These are phyloP conservation scores for Myriosclerotinia duriaeana DNA, from an alignment of 2,329 filamentous ascomycete species.

Conservation along the genomic window DNA sequence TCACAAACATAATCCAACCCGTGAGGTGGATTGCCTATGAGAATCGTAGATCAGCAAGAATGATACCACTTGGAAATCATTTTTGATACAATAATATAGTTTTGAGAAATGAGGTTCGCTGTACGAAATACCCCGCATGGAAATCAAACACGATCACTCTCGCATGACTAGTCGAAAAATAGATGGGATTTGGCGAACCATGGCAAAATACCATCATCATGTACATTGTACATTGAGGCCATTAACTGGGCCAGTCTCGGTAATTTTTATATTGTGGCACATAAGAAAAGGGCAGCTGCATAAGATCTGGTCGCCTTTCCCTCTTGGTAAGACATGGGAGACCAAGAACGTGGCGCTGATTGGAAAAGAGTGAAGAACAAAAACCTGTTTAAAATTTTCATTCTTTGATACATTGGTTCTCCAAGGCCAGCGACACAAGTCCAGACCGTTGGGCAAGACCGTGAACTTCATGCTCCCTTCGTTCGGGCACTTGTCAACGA, in stretches of 20 bases:
- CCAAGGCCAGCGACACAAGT: constrained; percentile 12
- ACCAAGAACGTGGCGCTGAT: constrained; percentile 17
- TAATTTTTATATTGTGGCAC: constrained; percentile 13
- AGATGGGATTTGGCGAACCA: constrained; percentile 12
- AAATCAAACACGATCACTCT: constrained; percentile 5
- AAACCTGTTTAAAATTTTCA: neutral
- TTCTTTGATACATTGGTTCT: constrained; percentile 1
- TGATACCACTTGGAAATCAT: neutral
- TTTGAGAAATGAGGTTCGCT: constrained; percentile 15
- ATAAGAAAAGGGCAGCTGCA: constrained; percentile 22
- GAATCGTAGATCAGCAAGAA: neutral
- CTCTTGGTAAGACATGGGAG: constrained; percentile 19
- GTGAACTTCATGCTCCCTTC: neutral
- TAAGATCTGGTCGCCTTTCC: constrained; percentile 23
- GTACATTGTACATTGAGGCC: neutral
- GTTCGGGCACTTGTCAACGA: constrained; percentile 1
- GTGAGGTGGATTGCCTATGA: neutral
- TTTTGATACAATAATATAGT: constrained; percentile 1
- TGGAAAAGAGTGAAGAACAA: constrained; percentile 6
- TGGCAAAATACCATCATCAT: constrained; percentile 10
- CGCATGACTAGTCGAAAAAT: constrained; percentile 11
- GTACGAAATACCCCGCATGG: constrained; percentile 21
- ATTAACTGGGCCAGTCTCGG: constrained; percentile 1
- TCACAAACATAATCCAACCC: constrained; percentile 3
- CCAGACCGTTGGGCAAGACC: constrained; percentile 16